phyloP scores from a whole-genome alignment of 208 protist species.

The Trypanosoma platydactyli region DNA sequence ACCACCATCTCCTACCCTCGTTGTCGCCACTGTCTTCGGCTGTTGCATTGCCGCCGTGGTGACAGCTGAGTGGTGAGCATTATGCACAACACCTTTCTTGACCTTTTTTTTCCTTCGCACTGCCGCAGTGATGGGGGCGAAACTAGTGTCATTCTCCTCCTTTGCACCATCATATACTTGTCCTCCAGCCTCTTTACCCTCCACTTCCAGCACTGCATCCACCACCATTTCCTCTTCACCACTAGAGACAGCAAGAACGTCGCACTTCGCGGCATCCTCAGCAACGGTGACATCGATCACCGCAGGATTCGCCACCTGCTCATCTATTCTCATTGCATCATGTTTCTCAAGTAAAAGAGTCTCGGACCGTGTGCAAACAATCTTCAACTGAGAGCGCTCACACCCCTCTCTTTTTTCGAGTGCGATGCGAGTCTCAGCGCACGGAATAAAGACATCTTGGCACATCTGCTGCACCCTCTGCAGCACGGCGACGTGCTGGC shows the following conservation, averaged over 20 bases:
- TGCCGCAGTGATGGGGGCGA: too few species aligned
- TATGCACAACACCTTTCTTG: too few species aligned
- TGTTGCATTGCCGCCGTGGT: too few species aligned
- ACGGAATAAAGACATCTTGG: conserved; percentile 13
- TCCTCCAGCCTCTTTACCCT: too few species aligned
- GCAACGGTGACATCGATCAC: neutral
- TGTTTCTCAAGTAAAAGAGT: conserved; percentile 7
- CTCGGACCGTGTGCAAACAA: neutral
- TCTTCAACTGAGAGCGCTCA: conserved; percentile 1
- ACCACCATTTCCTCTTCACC: neutral
- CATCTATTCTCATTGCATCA: neutral
- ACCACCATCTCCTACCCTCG: too few species aligned
- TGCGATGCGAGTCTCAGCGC: conserved; percentile 1
- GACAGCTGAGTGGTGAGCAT: too few species aligned
- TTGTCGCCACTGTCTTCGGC: too few species aligned
- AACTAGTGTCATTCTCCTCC: too few species aligned
- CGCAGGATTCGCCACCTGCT: too few species aligned
- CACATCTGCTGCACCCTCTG: neutral
- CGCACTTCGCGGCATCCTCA: neutral
- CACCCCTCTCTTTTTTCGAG: conserved; percentile 4
- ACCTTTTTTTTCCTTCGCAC: too few species aligned
- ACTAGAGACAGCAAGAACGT: neutral
- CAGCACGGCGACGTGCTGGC: neutral
- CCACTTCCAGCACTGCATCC: neutral
- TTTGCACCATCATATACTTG: too few species aligned